Conservation (phyloP, 2,329 filamentous ascomycete genomes). For the Neurospora sp. region DNA sequence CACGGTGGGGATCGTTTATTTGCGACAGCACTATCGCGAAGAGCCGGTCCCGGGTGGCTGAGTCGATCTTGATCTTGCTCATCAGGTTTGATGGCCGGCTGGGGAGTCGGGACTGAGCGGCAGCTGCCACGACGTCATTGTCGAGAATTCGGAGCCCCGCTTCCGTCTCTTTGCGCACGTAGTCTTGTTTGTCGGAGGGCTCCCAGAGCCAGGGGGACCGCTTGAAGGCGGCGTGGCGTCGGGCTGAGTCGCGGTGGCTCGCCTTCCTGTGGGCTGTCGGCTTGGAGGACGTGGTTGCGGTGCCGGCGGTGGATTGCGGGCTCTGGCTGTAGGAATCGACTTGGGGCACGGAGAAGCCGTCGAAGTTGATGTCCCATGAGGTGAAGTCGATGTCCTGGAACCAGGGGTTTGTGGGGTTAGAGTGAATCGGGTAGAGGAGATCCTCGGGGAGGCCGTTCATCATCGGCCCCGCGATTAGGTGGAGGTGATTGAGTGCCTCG, state of each 20-base stretch:
- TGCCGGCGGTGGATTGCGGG: constrained; percentile 19
- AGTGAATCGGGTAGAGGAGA: constrained; percentile 13
- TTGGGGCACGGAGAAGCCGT: constrained; percentile 20
- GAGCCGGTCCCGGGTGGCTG: constrained; percentile 16
- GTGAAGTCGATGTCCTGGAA: constrained; percentile 25
- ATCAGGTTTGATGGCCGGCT: neutral
- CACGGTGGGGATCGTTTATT: constrained; percentile 13
- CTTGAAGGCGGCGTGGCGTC: constrained; percentile 24
- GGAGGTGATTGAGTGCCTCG: neutral
- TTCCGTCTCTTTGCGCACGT: constrained; percentile 17
- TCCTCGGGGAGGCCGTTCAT: constrained; percentile 18
- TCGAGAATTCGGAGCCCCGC: constrained; percentile 17
- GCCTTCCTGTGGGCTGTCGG: neutral
- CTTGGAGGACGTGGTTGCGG: constrained; percentile 16
- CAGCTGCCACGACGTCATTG: constrained; percentile 4
- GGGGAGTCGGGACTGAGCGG: neutral
- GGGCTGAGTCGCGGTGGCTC: constrained; percentile 16
- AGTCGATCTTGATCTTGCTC: constrained; percentile 14
- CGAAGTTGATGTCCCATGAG: constrained; percentile 24
- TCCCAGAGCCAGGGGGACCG: constrained; percentile 26
- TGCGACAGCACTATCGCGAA: constrained; percentile 19
- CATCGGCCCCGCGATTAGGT: neutral
- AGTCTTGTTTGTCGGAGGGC: constrained; percentile 19
- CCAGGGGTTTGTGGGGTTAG: constrained; percentile 20
- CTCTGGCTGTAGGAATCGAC: constrained; percentile 19